These are phyloP conservation scores for Bretschneidera sinensis DNA, from an alignment of 345 rosid genomes.

Conservation along the genomic window DNA sequence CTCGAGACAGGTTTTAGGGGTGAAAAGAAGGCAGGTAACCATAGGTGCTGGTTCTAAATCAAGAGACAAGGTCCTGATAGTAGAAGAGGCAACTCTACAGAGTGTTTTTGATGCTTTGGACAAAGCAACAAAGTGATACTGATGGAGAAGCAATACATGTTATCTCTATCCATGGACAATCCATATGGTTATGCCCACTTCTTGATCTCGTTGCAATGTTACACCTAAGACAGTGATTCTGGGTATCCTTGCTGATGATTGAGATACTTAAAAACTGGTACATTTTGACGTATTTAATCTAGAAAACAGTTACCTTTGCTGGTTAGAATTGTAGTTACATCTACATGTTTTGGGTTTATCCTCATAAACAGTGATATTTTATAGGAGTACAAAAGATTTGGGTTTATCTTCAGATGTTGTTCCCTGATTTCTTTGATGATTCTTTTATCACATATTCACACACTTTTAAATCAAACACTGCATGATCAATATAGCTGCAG, in stretches of 20 bases:
- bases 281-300: too few relatives aligned
- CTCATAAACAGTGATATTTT: too few relatives aligned
- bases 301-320: too few relatives aligned
- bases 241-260: not conserved
- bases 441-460: too few relatives aligned
- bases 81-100: slow-evolving; percentile 56
- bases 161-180: slow-evolving; percentile 3
- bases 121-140: slow-evolving; percentile 37
- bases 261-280: too few relatives aligned
- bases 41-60: slow-evolving; percentile 84
- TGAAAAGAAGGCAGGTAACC: slow-evolving; percentile 78
- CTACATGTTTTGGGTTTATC: too few relatives aligned
- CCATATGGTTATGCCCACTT: not conserved
- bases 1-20: slow-evolving; percentile 61
- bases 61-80: slow-evolving; percentile 81
- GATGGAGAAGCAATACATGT: slow-evolving; percentile 2
- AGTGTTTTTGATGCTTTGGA: slow-evolving; percentile 56
- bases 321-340: too few relatives aligned
- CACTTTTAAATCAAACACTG: too few relatives aligned
- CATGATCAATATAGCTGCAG: too few relatives aligned
- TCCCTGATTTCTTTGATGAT: too few relatives aligned
- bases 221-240: not conserved
- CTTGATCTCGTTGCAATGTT: not conserved
- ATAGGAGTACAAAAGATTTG: too few relatives aligned
- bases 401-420: too few relatives aligned